Percentiles rank a stretch among this genome's conserved stretches.
Conservation (phyloP, 192 early-diverging fungal genomes). For the Coemansia sp. region DNA sequence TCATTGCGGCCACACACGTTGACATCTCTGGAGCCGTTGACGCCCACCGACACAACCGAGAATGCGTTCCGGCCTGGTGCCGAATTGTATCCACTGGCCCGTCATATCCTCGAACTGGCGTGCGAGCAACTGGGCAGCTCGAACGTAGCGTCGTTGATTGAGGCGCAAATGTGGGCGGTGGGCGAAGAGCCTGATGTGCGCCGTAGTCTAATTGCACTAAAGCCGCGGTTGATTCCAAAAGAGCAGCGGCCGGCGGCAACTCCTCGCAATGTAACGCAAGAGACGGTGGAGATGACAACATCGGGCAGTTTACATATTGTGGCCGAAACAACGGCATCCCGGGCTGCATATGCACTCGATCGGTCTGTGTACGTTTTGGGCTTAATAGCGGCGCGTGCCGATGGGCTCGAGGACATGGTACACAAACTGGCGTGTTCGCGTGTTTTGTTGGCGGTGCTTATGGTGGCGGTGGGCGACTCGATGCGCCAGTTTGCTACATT, state of each 20-base stretch:
- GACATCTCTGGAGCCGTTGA: conserved; percentile 12
- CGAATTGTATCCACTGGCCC: conserved; percentile 37
- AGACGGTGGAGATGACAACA: conserved; percentile 25
- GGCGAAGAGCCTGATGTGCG: conserved; percentile 44
- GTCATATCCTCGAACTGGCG: conserved; percentile 11
- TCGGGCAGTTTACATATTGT: conserved; percentile 32
- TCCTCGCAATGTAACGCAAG: conserved; percentile 9
- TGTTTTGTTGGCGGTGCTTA: conserved; percentile 24
- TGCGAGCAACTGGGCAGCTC: not conserved
- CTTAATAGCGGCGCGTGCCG: conserved; percentile 8
- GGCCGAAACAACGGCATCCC: conserved; percentile 28
- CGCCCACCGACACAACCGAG: conserved; percentile 13
- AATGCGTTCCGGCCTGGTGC: conserved; percentile 32
- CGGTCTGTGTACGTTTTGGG: conserved; percentile 30
- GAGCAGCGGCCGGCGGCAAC: conserved; percentile 32
- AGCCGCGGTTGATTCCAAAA: conserved; percentile 45
- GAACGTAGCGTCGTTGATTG: conserved; percentile 11
- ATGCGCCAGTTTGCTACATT: conserved; percentile 46
- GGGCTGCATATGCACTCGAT: conserved; percentile 41
- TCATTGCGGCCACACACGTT: conserved; percentile 24
- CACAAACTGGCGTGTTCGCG: conserved; percentile 28
- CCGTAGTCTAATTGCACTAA: conserved; percentile 39
- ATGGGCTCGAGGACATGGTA: conserved; percentile 4
- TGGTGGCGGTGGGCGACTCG: conserved; percentile 36
- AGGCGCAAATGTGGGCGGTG: conserved; percentile 28